Evolutionary conservation across 2,329 filamentous ascomycete species (phyloP), one percentile per base, ranked within the genome.

Genomic region (Aspergillus puulaauensis): DNA sequence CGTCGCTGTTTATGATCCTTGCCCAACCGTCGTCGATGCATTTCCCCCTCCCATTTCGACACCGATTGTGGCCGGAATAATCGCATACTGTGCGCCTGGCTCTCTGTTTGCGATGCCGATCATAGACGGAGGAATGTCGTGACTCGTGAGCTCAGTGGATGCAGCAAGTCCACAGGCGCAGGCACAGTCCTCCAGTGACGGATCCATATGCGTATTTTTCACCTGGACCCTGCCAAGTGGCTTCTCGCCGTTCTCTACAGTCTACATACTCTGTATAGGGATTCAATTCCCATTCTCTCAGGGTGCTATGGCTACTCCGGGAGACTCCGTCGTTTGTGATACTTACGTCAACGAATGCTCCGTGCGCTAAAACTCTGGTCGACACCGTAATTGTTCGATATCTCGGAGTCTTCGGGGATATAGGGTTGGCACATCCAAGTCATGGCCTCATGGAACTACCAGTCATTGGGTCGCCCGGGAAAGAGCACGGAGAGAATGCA

Each of bases 201-300:
- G 46, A 37, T 21, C 46, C 46, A 27, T 27, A 31, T 47, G 45
- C 37, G 44, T 47, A 54, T 39, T 54, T 48, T 39, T 35, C 33
- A 15, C 17, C 52, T 54, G 33, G 52, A 48, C 52, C 52, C 52
- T 47, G 52, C 45, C 33, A 46, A 47, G 43, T 54, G 19, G 15
- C 24, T 11, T 17, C 8, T 48, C 17, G n/a, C 14, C 15, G 35
- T 2, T 27, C 12, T 31, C 23, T 33, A 17, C 6, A 15, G n/a
- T 19, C 15, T 24, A 21, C 12, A 9, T 31, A 9, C 27, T 31
- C 9, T 31, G 14, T 37, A n/a, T 7, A n/a, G 35, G 33, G 35
- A 37, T 37, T 31, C 27, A 31, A 31, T 31, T 31, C 27, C 27
- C 9, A 31, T 31, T 9, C 27, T 11, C 9, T 2, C 35, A 37